These are phyloP conservation scores for Escallonia rubra DNA, from an alignment of 129 eudicot genomes.

Conservation along the genomic window DNA sequence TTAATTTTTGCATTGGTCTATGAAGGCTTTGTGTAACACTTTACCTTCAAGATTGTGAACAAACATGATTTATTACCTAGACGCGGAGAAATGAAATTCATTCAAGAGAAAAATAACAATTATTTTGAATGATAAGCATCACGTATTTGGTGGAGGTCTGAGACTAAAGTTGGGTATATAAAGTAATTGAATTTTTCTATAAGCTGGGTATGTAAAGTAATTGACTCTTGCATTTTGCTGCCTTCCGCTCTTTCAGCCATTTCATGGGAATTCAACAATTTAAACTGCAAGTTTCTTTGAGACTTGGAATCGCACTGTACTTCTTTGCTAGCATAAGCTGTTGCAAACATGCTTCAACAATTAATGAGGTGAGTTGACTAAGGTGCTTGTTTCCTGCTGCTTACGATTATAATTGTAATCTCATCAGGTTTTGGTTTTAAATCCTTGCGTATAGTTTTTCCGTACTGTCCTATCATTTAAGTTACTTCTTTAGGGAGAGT, in stretches of 20 bases:
- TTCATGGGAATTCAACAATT: conserved; percentile 36
- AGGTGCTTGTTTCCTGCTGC: neutral
- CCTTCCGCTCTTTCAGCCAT: conserved; percentile 14
- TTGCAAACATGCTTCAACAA: conserved; percentile 14
- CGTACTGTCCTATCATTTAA: neutral
- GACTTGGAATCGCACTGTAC: conserved; percentile 23
- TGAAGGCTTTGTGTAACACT: too few relatives aligned
- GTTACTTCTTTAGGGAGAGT: neutral
- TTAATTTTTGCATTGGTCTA: too few relatives aligned
- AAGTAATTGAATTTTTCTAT: too few relatives aligned
- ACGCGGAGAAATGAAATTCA: too few relatives aligned
- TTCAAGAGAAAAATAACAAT: too few relatives aligned
- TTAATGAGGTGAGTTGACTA: conserved; percentile 18
- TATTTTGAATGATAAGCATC: too few relatives aligned
- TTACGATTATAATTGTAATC: neutral
- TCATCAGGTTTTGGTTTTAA: neutral
- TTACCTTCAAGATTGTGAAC: too few relatives aligned
- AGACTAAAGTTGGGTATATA: too few relatives aligned
- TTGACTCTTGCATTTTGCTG: too few relatives aligned
- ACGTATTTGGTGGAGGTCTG: too few relatives aligned
- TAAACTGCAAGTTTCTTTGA: conserved; percentile 15
- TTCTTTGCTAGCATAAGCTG: conserved; percentile 27
- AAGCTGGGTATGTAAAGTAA: too few relatives aligned
- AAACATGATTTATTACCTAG: too few relatives aligned
- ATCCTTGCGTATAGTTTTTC: neutral